phyloP scores from a whole-genome alignment of 1,139 yeast genomes.

The Diutina rugosa region DNA sequence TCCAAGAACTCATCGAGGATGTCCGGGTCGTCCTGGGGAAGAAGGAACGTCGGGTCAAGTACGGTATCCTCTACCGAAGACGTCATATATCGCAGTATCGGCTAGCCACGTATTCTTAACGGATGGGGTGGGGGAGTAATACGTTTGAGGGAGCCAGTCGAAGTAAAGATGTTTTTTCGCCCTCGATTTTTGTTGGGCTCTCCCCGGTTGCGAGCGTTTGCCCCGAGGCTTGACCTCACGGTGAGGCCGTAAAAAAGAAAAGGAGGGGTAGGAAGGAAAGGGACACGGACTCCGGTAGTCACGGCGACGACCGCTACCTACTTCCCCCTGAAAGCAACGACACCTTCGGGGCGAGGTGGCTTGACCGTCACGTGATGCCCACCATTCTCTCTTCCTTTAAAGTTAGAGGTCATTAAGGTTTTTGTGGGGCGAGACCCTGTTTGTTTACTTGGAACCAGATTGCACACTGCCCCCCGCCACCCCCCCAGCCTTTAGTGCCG shows the following conservation, averaged over 20 bases:
- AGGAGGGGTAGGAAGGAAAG: not conserved
- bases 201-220: not conserved
- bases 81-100: not conserved
- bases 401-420: not conserved
- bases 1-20: conserved; percentile 46
- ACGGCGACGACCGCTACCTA: not conserved
- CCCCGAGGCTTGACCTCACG: not conserved
- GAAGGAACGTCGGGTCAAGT: conserved; percentile 3
- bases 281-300: not conserved
- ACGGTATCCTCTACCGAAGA: conserved; percentile 1
- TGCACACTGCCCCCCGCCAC: not conserved
- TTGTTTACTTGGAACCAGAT: not conserved
- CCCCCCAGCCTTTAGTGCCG: not conserved
- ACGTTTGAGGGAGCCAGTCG: not conserved
- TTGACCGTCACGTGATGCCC: not conserved
- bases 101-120: not conserved
- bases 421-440: not conserved
- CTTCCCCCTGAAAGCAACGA: not conserved
- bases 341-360: not conserved
- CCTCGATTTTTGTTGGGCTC: not conserved
- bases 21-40: conserved; percentile 21
- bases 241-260: not conserved
- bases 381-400: too few species aligned
- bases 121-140: not conserved
- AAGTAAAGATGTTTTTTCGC: not conserved